Conservation (phyloP, 139 green algal species). For the Chlorella sp. region DNA sequence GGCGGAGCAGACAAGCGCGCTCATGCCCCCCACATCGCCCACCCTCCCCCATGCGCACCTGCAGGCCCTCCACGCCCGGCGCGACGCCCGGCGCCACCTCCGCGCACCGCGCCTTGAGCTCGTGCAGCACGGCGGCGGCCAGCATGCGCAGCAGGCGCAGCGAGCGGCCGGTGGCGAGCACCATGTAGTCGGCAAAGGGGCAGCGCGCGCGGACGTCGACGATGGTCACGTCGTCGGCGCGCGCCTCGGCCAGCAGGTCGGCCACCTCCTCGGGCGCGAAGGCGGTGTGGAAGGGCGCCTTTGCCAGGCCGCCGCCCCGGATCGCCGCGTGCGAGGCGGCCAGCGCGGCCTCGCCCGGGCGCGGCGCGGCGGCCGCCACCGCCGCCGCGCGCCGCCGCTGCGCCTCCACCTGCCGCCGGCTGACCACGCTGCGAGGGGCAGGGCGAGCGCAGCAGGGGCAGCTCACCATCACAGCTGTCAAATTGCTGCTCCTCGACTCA, state of each 20-base stretch:
- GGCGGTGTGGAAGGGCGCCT: background rate
- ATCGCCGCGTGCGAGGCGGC: constrained; percentile 6
- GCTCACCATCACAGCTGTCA: too few relatives aligned
- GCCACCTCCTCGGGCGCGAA: constrained; percentile 15
- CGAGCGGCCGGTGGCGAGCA: constrained; percentile 34
- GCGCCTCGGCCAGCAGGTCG: constrained; percentile 26
- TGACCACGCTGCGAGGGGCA: constrained; percentile 15
- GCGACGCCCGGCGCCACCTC: constrained; percentile 40
- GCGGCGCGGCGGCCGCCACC: background rate
- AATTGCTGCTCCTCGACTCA: too few relatives aligned
- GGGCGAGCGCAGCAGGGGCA: background rate
- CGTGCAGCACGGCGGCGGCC: constrained; percentile 33
- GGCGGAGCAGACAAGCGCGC: background rate
- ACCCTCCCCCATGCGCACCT: background rate
- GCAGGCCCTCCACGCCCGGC: constrained; percentile 32
- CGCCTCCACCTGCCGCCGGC: constrained; percentile 4
- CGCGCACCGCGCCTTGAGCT: constrained; percentile 31
- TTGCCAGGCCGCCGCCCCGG: background rate
- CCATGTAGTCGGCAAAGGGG: constrained; percentile 46
- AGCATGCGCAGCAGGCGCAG: constrained; percentile 23
- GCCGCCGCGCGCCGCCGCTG: background rate
- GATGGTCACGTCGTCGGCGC: constrained; percentile 29
- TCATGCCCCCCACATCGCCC: background rate
- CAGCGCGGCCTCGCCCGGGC: background rate
- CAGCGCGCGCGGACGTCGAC: constrained; percentile 35